A percentile compares a stretch with the other conserved stretches of the same genome.
Evolutionary conservation across 345 rosid genomes (phyloP).

Genomic region (Cardamine occulta): DNA sequence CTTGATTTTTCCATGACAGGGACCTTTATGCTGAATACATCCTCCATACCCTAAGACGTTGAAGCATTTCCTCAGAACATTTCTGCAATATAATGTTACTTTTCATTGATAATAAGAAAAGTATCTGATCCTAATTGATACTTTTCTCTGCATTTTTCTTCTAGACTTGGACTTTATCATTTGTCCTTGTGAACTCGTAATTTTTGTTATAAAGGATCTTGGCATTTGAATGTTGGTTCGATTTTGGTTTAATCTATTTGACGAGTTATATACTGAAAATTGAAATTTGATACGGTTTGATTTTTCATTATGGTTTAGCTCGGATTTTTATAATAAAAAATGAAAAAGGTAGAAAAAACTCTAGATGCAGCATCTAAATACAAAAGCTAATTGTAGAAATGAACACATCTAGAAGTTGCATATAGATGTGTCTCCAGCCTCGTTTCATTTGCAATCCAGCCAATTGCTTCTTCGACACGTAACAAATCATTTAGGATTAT

Average conservation of each 20-base stretch:
- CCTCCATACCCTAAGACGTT: slow-evolving; percentile 76
- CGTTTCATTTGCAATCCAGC: too few species aligned
- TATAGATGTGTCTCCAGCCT: too few species aligned
- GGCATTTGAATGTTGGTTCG: background rate
- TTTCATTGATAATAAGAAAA: slow-evolving; percentile 23
- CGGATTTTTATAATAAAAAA: too few species aligned
- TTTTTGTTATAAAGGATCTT: background rate
- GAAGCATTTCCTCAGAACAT: slow-evolving; percentile 32
- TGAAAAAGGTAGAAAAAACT: too few species aligned
- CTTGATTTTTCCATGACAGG: slow-evolving; percentile 52
- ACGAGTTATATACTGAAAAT: background rate
- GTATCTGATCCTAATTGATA: background rate
- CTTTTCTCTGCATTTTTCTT: slow-evolving; percentile 18
- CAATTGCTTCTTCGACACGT: too few species aligned
- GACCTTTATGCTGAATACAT: slow-evolving; percentile 89
- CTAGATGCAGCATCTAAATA: too few species aligned
- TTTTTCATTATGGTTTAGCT: too few species aligned
- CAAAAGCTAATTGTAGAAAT: too few species aligned
- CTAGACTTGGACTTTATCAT: slow-evolving; percentile 1
- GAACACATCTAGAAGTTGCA: too few species aligned
- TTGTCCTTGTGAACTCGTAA: slow-evolving; percentile 20
- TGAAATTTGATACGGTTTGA: background rate
- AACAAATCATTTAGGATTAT: too few species aligned
- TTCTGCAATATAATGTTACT: slow-evolving; percentile 26
- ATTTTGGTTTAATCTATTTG: background rate